phyloP scores from a whole-genome alignment of 2,329 filamentous ascomycete genomes.

The Pyricularia pennisetigena region DNA sequence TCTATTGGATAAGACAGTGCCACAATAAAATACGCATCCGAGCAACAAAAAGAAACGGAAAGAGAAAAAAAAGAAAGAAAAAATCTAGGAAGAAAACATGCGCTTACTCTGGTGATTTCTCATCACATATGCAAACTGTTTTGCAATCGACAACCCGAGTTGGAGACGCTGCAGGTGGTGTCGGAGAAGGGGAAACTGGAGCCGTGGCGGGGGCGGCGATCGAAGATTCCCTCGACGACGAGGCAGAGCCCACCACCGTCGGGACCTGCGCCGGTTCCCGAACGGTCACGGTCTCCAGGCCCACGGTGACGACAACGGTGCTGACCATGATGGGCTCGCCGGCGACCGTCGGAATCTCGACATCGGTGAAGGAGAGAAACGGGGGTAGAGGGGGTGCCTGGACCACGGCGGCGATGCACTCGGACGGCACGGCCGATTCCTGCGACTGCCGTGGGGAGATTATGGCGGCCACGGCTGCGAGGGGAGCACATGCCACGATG shows the following conservation, averaged over 20 bases:
- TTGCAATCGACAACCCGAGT: background rate
- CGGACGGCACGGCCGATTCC: background rate
- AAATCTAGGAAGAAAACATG: background rate
- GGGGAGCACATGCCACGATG: background rate
- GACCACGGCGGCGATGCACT: background rate
- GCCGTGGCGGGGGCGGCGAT: background rate
- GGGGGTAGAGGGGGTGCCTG: background rate
- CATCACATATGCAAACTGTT: background rate
- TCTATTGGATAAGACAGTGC: too few species aligned
- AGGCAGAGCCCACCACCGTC: too few species aligned
- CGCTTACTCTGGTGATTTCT: background rate
- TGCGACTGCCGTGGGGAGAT: background rate
- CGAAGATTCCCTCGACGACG: background rate
- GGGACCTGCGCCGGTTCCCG: background rate
- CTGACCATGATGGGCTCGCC: background rate
- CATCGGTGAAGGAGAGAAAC: background rate
- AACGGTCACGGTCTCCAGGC: background rate
- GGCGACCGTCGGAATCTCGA: background rate
- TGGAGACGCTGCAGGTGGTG: background rate
- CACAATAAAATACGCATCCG: too few species aligned
- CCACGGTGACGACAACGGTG: background rate
- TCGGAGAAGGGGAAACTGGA: background rate
- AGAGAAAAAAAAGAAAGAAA: too few species aligned
- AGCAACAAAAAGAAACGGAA: too few species aligned
- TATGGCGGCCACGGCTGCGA: background rate